A percentile compares a stretch with the other conserved stretches of the same genome.
Evolutionary conservation across 805 yeast species (phyloP).

Genomic region (Cyberlindnera euphorbiae): DNA sequence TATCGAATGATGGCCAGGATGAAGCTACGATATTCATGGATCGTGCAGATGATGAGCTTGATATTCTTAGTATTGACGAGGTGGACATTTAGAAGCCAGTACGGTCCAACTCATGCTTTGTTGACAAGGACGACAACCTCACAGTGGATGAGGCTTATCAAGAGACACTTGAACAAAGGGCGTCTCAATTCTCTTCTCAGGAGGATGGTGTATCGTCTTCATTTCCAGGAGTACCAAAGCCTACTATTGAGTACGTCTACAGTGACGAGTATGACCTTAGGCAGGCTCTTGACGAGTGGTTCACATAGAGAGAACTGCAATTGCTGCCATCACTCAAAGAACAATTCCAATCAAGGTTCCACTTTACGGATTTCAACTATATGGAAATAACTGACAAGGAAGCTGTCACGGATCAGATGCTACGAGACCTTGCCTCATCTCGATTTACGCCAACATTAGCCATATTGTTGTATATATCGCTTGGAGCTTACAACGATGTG

Average conservation of each 20-base stretch:
- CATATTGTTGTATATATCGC: too few relatives aligned
- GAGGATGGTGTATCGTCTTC: conserved; percentile 12
- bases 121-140: conserved; percentile 17
- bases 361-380: conserved; percentile 9
- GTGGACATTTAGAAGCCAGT: too few relatives aligned
- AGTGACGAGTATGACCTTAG: conserved; percentile 32
- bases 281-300: conserved; percentile 47
- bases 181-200: conserved; percentile 26
- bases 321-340: conserved; percentile 5
- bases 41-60: too few relatives aligned
- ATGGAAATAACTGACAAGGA: conserved; percentile 16
- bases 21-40: too few relatives aligned
- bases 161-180: conserved; percentile 31
- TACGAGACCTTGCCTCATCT: conserved; percentile 1
- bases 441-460: too few relatives aligned
- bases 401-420: conserved; percentile 10
- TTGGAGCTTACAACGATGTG: too few relatives aligned
- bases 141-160: conserved; percentile 31
- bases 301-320: conserved; percentile 28
- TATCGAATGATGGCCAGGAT: too few relatives aligned
- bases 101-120: background rate
- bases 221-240: conserved; percentile 31
- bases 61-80: conserved; percentile 42
- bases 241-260: conserved; percentile 41
- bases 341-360: conserved; percentile 7